Evolutionary conservation across 2,329 filamentous ascomycete species (phyloP).

Genomic region (Ambrosiella xylebori): DNA sequence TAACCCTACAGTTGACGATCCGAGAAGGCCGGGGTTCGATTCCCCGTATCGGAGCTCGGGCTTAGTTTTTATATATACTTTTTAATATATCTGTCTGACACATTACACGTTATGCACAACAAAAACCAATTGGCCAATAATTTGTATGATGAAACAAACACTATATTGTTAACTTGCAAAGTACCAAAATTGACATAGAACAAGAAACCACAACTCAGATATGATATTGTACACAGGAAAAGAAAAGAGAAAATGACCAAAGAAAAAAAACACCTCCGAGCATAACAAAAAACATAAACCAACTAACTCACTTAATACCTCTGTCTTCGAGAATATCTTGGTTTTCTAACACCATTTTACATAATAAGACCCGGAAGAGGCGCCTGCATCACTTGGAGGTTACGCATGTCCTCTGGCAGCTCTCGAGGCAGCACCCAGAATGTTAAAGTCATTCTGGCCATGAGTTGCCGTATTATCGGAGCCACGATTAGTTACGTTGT

Average conservation of each 20-base stretch:
- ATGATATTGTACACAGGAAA: neutral
- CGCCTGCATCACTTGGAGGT: no score
- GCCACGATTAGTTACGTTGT: no score
- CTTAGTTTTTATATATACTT: neutral
- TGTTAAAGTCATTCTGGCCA: no score
- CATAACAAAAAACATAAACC: neutral
- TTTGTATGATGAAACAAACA: conserved; percentile 8
- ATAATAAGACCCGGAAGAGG: no score
- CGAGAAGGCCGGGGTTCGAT: conserved; percentile 15
- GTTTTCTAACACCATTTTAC: no score
- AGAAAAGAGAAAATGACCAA: neutral
- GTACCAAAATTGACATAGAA: neutral
- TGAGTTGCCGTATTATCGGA: no score
- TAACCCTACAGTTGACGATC: neutral
- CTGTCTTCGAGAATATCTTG: no score
- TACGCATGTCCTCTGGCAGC: no score
- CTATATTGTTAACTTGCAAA: neutral
- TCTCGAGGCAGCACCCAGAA: no score
- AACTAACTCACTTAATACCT: no score
- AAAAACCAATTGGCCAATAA: neutral
- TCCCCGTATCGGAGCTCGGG: conserved; percentile 14
- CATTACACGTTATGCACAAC: neutral
- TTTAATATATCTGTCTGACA: neutral
- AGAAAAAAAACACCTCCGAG: neutral
- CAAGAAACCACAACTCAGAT: neutral